Percentiles rank a stretch among this genome's conserved stretches.
Conservation (phyloP, 805 yeast species). For the Yarrowia sp. region DNA sequence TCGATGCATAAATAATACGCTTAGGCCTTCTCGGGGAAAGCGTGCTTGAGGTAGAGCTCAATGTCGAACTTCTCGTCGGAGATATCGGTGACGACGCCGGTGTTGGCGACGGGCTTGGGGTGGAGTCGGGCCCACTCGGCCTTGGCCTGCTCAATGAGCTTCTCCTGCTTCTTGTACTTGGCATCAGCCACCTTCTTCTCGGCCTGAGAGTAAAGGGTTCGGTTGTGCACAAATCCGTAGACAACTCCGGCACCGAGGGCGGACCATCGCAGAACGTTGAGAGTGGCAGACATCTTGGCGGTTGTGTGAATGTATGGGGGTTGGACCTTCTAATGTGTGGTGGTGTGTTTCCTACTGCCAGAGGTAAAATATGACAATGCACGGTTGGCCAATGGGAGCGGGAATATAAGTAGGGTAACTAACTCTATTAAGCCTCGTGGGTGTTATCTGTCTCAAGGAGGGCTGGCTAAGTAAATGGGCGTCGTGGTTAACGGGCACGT, state of each 20-base stretch:
- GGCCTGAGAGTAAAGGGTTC: constrained; percentile 60
- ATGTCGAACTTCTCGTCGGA: constrained; percentile 90
- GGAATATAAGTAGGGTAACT: constrained; percentile 18
- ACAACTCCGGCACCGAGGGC: constrained; percentile 83
- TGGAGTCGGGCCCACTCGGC: constrained; percentile 74
- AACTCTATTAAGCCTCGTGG: constrained; percentile 1
- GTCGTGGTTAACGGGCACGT: neutral
- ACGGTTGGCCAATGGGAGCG: constrained; percentile 21
- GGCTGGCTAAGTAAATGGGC: neutral
- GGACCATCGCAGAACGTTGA: constrained; percentile 79
- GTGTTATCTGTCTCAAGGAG: neutral
- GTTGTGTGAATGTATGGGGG: constrained; percentile 3
- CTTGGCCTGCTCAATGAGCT: constrained; percentile 84
- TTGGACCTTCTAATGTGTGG: constrained; percentile 4
- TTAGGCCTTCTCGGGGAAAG: constrained; percentile 29
- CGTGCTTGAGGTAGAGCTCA: constrained; percentile 44
- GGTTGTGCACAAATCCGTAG: constrained; percentile 86
- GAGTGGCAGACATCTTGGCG: constrained; percentile 25
- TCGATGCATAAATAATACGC: constrained; percentile 24
- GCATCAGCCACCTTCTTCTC: constrained; percentile 55
- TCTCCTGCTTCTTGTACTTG: constrained; percentile 62
- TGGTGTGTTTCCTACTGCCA: constrained; percentile 1
- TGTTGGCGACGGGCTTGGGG: constrained; percentile 34
- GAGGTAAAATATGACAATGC: constrained; percentile 18
- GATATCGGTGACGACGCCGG: constrained; percentile 53